These are phyloP conservation scores for Protomyces macrosporus DNA, from an alignment of 1,139 yeast genomes.

Conservation along the genomic window DNA sequence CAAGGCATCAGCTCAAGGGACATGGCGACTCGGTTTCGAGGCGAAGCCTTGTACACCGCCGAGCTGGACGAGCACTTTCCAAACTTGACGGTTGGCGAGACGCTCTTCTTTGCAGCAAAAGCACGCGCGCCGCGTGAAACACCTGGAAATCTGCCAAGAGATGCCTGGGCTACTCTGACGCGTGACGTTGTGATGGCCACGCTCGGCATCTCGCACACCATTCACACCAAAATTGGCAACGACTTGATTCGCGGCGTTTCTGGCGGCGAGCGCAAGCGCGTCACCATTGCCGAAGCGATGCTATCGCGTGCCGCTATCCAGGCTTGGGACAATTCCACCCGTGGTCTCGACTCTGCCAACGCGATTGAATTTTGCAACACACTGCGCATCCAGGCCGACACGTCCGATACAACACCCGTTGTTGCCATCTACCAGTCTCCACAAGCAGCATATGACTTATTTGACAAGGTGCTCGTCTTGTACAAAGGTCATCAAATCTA, in stretches of 20 bases:
- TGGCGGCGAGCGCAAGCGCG: constrained; percentile 82
- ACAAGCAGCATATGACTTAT: constrained; percentile 58
- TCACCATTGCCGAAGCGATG: constrained; percentile 60
- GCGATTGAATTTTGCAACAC: constrained; percentile 71
- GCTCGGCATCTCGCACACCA: constrained; percentile 57
- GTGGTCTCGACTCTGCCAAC: constrained; percentile 55
- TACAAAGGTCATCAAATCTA: constrained; percentile 73
- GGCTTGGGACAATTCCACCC: constrained; percentile 71
- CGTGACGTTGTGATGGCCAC: constrained; percentile 65
- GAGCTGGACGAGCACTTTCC: constrained; percentile 49
- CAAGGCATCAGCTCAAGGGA: constrained; percentile 49
- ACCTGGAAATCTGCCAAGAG: not conserved
- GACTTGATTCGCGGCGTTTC: constrained; percentile 73
- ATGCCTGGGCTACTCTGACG: constrained; percentile 56
- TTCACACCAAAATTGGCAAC: constrained; percentile 63
- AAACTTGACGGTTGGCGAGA: constrained; percentile 64
- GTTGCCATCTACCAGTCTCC: constrained; percentile 77
- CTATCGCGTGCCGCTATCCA: constrained; percentile 57
- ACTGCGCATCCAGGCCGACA: constrained; percentile 57
- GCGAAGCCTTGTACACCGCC: constrained; percentile 67
- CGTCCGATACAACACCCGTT: constrained; percentile 53
- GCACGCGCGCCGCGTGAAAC: not conserved
- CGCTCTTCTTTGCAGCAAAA: constrained; percentile 57
- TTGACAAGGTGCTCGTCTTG: constrained; percentile 66
- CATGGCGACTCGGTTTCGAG: constrained; percentile 50